Evolutionary conservation across 2,329 filamentous ascomycete species (phyloP).

Genomic region (Colletotrichum cereale): DNA sequence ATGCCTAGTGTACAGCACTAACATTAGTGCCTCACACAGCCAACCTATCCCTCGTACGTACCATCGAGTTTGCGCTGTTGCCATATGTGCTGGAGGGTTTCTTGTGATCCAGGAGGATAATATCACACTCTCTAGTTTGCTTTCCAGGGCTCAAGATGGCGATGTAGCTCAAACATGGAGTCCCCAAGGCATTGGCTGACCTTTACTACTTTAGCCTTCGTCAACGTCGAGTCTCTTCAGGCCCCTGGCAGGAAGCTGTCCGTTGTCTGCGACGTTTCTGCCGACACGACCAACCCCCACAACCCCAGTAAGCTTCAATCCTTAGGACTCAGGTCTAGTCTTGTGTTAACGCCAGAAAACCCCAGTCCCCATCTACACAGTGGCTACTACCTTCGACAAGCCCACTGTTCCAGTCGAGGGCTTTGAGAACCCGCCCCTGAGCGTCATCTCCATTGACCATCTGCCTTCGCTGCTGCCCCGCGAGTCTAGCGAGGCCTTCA

Average conservation of each 20-base stretch:
- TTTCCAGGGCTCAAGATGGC: neutral
- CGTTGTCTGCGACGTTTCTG: slow-evolving; percentile 84
- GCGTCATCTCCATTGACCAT: slow-evolving; percentile 90
- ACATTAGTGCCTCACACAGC: slow-evolving; percentile 47
- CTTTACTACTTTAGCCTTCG: slow-evolving; percentile 72
- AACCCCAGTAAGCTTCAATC: slow-evolving; percentile 54
- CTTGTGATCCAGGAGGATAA: neutral
- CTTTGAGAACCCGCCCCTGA: slow-evolving; percentile 70
- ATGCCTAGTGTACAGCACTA: neutral
- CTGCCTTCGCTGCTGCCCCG: slow-evolving; percentile 85
- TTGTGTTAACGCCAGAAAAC: slow-evolving; percentile 39
- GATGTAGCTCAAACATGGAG: too few species aligned
- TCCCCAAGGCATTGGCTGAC: slow-evolving; percentile 51
- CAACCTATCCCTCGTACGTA: slow-evolving; percentile 49
- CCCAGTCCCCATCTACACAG: slow-evolving; percentile 81
- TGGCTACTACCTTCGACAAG: slow-evolving; percentile 87
- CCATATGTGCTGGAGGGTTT: neutral
- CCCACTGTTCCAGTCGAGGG: slow-evolving; percentile 84
- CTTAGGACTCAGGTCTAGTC: neutral
- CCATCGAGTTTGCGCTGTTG: neutral
- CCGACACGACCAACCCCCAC: slow-evolving; percentile 80
- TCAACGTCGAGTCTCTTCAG: slow-evolving; percentile 78
- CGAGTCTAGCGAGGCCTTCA: slow-evolving; percentile 90
- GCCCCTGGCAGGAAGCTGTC: slow-evolving; percentile 77
- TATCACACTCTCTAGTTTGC: neutral